Evolutionary conservation across 805 yeast species (phyloP).

Genomic region (Cyberlindnera lachancei): DNA sequence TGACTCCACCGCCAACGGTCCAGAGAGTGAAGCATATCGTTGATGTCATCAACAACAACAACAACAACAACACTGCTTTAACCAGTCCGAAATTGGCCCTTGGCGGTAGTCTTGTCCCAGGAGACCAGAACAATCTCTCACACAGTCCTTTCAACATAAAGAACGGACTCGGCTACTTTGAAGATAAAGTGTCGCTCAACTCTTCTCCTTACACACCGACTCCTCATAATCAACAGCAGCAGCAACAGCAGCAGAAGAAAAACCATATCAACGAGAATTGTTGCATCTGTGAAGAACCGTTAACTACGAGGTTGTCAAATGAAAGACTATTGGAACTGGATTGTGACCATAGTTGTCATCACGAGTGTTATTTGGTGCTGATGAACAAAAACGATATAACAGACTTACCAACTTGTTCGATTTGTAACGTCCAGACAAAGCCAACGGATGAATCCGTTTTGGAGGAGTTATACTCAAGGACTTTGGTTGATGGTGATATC

Average conservation of each 20-base stretch:
- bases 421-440: slow-evolving; percentile 19
- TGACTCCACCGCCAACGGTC: slow-evolving; percentile 20
- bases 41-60: too few species aligned
- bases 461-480: slow-evolving; percentile 18
- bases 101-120: not conserved
- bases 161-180: too few species aligned
- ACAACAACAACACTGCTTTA: not conserved
- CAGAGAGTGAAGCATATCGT: not conserved
- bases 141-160: not conserved
- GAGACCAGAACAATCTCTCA: too few species aligned
- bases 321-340: slow-evolving; percentile 35
- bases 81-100: not conserved
- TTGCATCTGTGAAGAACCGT: slow-evolving; percentile 37
- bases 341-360: slow-evolving; percentile 39
- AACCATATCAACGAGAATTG: slow-evolving; percentile 26
- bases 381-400: slow-evolving; percentile 15
- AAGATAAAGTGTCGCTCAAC: too few species aligned
- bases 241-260: slow-evolving; percentile 3
- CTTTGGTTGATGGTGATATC: slow-evolving; percentile 4
- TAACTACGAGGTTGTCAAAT: slow-evolving; percentile 31
- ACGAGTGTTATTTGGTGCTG: slow-evolving; percentile 32
- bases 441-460: slow-evolving; percentile 24
- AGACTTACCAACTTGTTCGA: slow-evolving; percentile 21
- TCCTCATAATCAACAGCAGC: slow-evolving; percentile 1
- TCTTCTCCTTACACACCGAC: not conserved